Base-by-base conservation (phyloP, 495 filamentous ascomycete genomes). In the Chaetomium cochliodes region DNA sequence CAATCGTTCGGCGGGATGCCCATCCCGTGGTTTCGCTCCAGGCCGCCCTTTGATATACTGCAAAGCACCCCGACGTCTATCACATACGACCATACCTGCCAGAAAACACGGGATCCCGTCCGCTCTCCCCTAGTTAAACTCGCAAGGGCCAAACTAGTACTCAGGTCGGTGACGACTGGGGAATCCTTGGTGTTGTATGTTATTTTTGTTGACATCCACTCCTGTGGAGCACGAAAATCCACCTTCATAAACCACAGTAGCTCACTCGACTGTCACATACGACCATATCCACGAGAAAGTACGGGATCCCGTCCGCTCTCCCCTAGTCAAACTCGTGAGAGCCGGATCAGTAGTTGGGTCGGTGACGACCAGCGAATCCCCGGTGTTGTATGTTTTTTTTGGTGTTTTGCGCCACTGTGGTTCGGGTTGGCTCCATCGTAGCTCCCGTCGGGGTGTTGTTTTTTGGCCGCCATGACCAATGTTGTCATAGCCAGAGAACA, bases 111-210 rank as follows among this genome's bases (percentile, higher is more conserved):
- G 77, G 74, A 78, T 79, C 78, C 78, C 79, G 79, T 82, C 78
- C 76, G 80, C 77, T 81, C 79, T 78, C 74, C 77, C 78, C 69
- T 78, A 76, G 74, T 74, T 72, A 77, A 78, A 70, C 74, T 60
- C 37, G 41, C 28, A n/a, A 63, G 25, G 42, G 61, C 53, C 20
- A 13, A 53, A 63, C 26, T 28, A 81, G 79, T 80, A 81, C 73
- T 77, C 75, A 74, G 76, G 77, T 79, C 71, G 76, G 70, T 75
- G 66, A 75, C 73, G 63, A 74, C 67, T 64, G 70, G 69, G 55
- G 76, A 78, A 78, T 77, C 71, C 76, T 70, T 65, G 73, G 75
- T 79, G 77, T 76, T 78, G 76, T 78, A 79, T 75, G 74, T 78
- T 60, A 26, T 62, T 52, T 20, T 49, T 5, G n/a, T n/a, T n/a